These are phyloP conservation scores for Hibiscus tridactylites DNA, from an alignment of 345 rosid genomes.

Conservation along the genomic window DNA sequence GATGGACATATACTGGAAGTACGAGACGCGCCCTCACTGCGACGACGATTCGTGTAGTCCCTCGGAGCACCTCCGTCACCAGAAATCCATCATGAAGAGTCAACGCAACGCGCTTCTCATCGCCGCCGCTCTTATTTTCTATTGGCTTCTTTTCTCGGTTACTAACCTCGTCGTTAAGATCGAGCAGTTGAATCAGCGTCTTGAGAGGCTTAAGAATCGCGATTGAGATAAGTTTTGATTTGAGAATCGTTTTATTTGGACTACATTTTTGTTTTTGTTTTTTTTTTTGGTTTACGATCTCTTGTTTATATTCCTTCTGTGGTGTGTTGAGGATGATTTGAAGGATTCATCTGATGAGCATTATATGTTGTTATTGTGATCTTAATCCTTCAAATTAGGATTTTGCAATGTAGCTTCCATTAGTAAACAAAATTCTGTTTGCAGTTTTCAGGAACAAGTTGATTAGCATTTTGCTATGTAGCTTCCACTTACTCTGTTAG, in stretches of 20 bases:
- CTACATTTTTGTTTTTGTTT: not conserved
- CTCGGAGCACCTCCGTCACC: conserved; percentile 75
- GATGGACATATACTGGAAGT: conserved; percentile 90
- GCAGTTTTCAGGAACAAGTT: too few relatives aligned
- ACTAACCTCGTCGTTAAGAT: conserved; percentile 55
- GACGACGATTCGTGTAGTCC: conserved; percentile 74
- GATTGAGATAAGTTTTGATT: conserved; percentile 9
- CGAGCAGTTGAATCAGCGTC: conserved; percentile 58
- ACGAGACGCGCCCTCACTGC: conserved; percentile 71
- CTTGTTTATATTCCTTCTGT: not conserved
- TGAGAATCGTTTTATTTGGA: not conserved
- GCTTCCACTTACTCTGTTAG: too few relatives aligned
- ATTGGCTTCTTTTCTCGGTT: conserved; percentile 74
- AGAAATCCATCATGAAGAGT: conserved; percentile 86
- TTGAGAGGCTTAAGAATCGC: conserved; percentile 61
- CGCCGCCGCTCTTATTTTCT: conserved; percentile 62
- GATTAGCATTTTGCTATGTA: too few relatives aligned
- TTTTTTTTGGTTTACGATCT: not conserved
- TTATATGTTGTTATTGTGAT: not conserved
- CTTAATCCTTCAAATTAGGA: not conserved
- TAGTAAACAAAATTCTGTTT: too few relatives aligned
- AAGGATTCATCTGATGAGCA: not conserved
- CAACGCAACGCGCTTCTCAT: conserved; percentile 78
- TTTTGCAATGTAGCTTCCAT: not conserved
- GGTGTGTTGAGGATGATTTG: not conserved